Evolutionary conservation across 306 rosid genomes (phyloP), one percentile per base, ranked within the genome.

Genomic region (Castanospermum australe): DNA sequence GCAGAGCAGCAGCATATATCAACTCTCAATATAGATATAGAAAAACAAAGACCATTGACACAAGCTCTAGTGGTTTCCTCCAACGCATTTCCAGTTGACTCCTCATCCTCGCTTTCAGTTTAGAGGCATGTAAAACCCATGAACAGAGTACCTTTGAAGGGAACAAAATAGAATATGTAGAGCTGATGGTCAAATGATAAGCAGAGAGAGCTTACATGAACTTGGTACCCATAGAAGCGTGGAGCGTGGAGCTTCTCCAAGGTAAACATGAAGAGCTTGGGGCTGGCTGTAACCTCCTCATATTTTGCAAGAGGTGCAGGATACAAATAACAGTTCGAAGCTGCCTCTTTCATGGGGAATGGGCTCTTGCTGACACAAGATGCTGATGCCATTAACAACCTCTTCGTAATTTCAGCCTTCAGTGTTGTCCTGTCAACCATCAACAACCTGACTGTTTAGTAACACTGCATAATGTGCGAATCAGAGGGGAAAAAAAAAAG

Each of bases 221-320:
- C 90, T 93, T 92, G 59, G 98, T 87, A 17, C 92, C 89, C 92
- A 91, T 83, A 13, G 87, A 44, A 75, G 89, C 69, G 57, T 93
- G 97, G 21, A 75, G 89, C 69, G 57, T 93, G 97, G 21, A 91
- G 95, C 85, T 87, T 86, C 86, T 92, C 93, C 86, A 93, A 80
- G 48, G 92, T 81, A 24, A 56, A 33, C 88, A 90, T 78, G 76
- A 91, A 93, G 38, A 91, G 89, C 75, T 77, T 78, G 1, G 92
- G 89, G 85, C 80, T 82, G 17, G 82, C 75, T 30, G 25, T 84
- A 61, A 91, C 82, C 21, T 91, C 96, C 21, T 91, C 92, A 75
- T 83, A 86, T 41, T 72, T 90, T 11, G 87, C 92, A 50, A 73
- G 82, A 14, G 94, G 87, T 24, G 84, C 51, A 32, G 98, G 98